Conservation (phyloP, 2,329 filamentous ascomycete species). For the Arthrobotrys sinensis region DNA sequence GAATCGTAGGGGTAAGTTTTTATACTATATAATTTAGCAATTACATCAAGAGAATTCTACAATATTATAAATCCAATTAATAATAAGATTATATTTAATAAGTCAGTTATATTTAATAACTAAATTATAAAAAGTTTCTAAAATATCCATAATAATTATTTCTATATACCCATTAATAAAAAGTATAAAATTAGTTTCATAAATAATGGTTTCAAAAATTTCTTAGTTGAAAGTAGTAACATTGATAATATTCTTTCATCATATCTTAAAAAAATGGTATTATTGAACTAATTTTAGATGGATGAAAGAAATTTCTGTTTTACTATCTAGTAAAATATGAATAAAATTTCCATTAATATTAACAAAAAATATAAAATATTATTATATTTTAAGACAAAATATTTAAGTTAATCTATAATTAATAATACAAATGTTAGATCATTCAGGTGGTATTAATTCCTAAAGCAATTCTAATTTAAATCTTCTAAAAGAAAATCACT, state of each 20-base stretch:
- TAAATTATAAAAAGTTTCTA: neutral
- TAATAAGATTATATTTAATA: neutral
- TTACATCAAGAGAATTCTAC: no score
- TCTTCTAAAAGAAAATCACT: no score
- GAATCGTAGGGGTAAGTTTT: no score
- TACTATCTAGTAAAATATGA: neutral
- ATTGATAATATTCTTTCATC: neutral
- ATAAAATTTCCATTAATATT: neutral
- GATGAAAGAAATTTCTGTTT: neutral
- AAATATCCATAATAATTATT: neutral
- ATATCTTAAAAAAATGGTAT: neutral
- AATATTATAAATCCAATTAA: no score
- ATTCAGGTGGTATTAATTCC: neutral
- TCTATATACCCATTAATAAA: neutral
- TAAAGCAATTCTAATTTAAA: neutral
- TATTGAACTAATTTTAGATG: neutral
- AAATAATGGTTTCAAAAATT: neutral
- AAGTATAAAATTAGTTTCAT: neutral
- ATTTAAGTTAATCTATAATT: neutral
- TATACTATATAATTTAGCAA: no score
- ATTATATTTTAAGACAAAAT: neutral
- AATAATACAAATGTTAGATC: neutral
- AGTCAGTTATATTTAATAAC: neutral
- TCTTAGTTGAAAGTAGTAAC: no score
- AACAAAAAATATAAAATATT: neutral